phyloP scores from a whole-genome alignment of 176 grass and related monocot genomes.

The Puya raimondii region DNA sequence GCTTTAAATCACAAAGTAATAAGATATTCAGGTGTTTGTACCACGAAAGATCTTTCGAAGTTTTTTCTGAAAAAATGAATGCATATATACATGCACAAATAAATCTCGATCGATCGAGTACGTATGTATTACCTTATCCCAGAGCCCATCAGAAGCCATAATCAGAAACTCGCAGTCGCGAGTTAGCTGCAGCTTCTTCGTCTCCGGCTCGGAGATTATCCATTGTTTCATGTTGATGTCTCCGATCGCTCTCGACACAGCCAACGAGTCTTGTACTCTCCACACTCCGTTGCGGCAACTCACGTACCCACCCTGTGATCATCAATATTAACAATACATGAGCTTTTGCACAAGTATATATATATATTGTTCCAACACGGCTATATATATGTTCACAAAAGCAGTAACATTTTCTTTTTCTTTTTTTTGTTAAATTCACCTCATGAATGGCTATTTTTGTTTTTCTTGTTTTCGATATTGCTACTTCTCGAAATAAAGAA shows the following conservation, averaged over 20 bases:
- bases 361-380: background rate
- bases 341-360: background rate
- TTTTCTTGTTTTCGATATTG: too few relatives aligned
- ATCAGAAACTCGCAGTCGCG: constrained; percentile 38
- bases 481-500: too few relatives aligned
- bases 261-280: constrained; percentile 70
- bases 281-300: constrained; percentile 46
- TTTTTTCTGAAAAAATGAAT: too few relatives aligned
- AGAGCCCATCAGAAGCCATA: constrained; percentile 72
- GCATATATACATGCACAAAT: background rate
- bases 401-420: background rate
- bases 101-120: too few relatives aligned
- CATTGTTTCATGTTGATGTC: constrained; percentile 61
- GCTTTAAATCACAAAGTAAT: too few relatives aligned
- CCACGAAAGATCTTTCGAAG: too few relatives aligned
- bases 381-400: too few relatives aligned
- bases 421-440: too few relatives aligned
- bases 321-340: background rate
- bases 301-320: constrained; percentile 53
- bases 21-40: too few relatives aligned
- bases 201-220: constrained; percentile 63
- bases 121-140: constrained; percentile 44
- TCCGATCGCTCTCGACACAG: constrained; percentile 67
- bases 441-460: too few relatives aligned
- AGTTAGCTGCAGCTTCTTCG: constrained; percentile 23